Evolutionary conservation across 2,329 filamentous ascomycete species (phyloP).

Genomic region (Septoria petroselini): DNA sequence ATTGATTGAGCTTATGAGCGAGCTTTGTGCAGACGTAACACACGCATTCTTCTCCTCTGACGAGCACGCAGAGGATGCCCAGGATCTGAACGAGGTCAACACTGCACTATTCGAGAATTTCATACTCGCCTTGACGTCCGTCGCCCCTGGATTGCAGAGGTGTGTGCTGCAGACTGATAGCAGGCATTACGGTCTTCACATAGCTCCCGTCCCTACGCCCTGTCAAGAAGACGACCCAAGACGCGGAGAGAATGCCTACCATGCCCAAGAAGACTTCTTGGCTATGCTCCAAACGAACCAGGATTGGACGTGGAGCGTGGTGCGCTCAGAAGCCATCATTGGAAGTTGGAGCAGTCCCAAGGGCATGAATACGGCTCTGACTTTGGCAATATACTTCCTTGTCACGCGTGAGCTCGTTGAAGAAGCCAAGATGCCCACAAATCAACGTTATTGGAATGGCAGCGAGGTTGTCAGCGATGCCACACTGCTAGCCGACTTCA

Average conservation of each 20-base stretch:
- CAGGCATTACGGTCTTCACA: conserved; percentile 20
- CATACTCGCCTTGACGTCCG: conserved; percentile 30
- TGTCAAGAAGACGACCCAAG: conserved; percentile 17
- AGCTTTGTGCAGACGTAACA: conserved; percentile 33
- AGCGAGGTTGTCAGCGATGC: conserved; percentile 40
- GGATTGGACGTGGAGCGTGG: conserved; percentile 34
- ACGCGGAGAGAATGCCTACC: conserved; percentile 17
- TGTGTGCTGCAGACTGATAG: conserved; percentile 26
- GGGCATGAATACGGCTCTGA: conserved; percentile 44
- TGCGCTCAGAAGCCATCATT: conserved; percentile 34
- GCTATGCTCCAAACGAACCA: conserved; percentile 29
- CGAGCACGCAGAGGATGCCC: conserved; percentile 37
- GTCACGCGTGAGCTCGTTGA: conserved; percentile 39
- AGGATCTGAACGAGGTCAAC: conserved; percentile 30
- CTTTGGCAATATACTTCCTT: conserved; percentile 44
- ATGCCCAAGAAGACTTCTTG: conserved; percentile 24
- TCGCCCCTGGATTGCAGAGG: conserved; percentile 29
- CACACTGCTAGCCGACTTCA: conserved; percentile 39
- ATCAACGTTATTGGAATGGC: conserved; percentile 35
- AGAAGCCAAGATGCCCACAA: conserved; percentile 39
- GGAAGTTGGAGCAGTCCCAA: conserved; percentile 35
- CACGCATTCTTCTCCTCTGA: conserved; percentile 40
- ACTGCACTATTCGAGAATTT: conserved; percentile 38
- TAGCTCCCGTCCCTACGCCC: conserved; percentile 14
- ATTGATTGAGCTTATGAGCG: conserved; percentile 24